These are phyloP conservation scores for Dillenia suffruticosa DNA, from an alignment of 164 flowering plant species.

Conservation along the genomic window DNA sequence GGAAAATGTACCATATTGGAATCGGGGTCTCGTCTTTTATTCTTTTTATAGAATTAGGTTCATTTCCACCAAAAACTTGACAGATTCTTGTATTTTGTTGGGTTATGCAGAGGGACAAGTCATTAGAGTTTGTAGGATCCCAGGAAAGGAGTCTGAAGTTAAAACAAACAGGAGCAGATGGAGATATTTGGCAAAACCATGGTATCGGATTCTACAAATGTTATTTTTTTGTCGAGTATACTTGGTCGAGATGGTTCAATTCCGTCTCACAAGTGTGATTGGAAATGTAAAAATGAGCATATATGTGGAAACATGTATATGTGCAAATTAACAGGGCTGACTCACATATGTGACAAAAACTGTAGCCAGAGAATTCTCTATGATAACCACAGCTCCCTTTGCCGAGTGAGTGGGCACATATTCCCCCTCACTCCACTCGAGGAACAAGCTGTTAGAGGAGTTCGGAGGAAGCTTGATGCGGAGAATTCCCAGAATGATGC, in stretches of 20 bases:
- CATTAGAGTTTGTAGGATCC: too few relatives aligned
- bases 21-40: too few relatives aligned
- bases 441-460: slow-evolving; percentile 87
- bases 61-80: too few relatives aligned
- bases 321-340: slow-evolving; percentile 88
- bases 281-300: slow-evolving; percentile 87
- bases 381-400: slow-evolving; percentile 92
- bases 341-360: slow-evolving; percentile 98
- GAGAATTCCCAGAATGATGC: slow-evolving; percentile 59
- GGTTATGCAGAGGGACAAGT: too few relatives aligned
- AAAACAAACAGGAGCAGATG: slow-evolving; percentile 23
- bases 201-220: slow-evolving; percentile 65
- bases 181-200: slow-evolving; percentile 77
- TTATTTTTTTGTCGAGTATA: slow-evolving; percentile 85
- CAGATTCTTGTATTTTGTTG: too few relatives aligned
- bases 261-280: slow-evolving; percentile 83
- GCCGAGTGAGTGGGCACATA: slow-evolving; percentile 83
- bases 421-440: slow-evolving; percentile 79
- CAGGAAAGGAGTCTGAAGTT: too few relatives aligned
- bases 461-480: slow-evolving; percentile 83
- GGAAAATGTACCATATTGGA: too few relatives aligned
- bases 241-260: slow-evolving; percentile 69
- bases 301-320: slow-evolving; percentile 91
- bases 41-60: too few relatives aligned
- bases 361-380: slow-evolving; percentile 95